Conservation (phyloP, 2,329 filamentous ascomycete species). For the Alternaria consortialis region DNA sequence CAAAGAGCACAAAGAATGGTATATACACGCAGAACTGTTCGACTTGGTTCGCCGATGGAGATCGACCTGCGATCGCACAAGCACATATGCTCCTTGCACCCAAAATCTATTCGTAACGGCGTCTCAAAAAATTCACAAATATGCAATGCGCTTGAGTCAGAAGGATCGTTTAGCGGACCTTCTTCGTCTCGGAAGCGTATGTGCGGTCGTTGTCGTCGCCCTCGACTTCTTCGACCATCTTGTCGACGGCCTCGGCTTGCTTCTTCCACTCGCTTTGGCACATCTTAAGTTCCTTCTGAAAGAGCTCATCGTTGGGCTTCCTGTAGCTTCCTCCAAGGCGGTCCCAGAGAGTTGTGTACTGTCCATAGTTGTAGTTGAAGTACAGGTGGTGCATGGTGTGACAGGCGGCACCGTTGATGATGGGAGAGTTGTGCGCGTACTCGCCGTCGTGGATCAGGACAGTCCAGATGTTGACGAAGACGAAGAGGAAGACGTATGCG, state of each 20-base stretch:
- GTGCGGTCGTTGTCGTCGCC: conserved; percentile 59
- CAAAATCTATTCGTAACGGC: conserved; percentile 15
- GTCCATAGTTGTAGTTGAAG: conserved; percentile 80
- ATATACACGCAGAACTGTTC: conserved; percentile 13
- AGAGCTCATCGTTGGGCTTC: conserved; percentile 84
- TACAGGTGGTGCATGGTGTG: conserved; percentile 89
- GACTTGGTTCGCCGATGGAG: neutral
- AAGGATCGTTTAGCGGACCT: conserved; percentile 29
- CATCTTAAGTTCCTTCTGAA: conserved; percentile 87
- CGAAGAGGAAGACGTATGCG: conserved; percentile 84
- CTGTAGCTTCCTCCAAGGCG: conserved; percentile 86
- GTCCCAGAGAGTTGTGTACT: conserved; percentile 94
- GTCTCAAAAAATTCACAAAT: neutral
- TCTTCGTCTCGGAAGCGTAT: conserved; percentile 54
- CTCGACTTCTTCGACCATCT: conserved; percentile 77
- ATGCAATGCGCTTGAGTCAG: neutral
- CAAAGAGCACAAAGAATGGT: conserved; percentile 17
- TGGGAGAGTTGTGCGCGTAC: conserved; percentile 87
- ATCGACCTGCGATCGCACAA: conserved; percentile 16
- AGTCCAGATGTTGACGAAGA: conserved; percentile 96
- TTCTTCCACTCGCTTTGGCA: conserved; percentile 79
- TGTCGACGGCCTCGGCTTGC: conserved; percentile 79
- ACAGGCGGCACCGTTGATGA: conserved; percentile 94
- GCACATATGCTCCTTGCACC: neutral
- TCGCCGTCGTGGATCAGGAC: conserved; percentile 96